Conservation (phyloP, 2,329 filamentous ascomycete species). For the Fusarium sp. region DNA sequence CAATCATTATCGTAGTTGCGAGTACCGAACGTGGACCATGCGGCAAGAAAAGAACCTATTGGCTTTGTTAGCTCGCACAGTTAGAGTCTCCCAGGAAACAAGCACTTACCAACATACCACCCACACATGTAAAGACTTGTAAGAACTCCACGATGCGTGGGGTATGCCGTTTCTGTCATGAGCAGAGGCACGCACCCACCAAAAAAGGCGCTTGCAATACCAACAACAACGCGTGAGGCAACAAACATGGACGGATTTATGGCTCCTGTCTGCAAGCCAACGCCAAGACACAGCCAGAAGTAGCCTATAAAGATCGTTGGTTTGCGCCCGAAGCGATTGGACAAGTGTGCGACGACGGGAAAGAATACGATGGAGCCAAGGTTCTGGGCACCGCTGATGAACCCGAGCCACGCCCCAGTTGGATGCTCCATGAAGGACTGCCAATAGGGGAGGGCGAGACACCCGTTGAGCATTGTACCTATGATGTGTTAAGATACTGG, state of each 20-base stretch:
- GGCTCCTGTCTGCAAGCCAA: conserved; percentile 19
- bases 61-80: not conserved
- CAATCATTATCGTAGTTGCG: conserved; percentile 45
- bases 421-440: conserved; percentile 15
- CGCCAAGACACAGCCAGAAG: conserved; percentile 10
- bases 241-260: conserved; percentile 21
- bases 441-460: conserved; percentile 9
- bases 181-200: conserved; percentile 22
- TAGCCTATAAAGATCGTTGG: conserved; percentile 5
- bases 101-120: conserved; percentile 21
- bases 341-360: conserved; percentile 4
- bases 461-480: conserved; percentile 2
- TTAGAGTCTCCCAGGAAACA: not conserved
- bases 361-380: conserved; percentile 6
- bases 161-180: conserved; percentile 31
- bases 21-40: conserved; percentile 31
- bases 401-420: conserved; percentile 12
- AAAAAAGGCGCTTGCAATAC: conserved; percentile 17
- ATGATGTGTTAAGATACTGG: not conserved
- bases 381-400: conserved; percentile 13
- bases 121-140: conserved; percentile 25
- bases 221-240: conserved; percentile 22
- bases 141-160: conserved; percentile 26
- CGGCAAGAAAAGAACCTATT: conserved; percentile 25
- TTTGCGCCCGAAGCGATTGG: conserved; percentile 10